Evolutionary conservation across 1,284 basidiomycete species (phyloP).

Genomic region (Marasmius fiardii): DNA sequence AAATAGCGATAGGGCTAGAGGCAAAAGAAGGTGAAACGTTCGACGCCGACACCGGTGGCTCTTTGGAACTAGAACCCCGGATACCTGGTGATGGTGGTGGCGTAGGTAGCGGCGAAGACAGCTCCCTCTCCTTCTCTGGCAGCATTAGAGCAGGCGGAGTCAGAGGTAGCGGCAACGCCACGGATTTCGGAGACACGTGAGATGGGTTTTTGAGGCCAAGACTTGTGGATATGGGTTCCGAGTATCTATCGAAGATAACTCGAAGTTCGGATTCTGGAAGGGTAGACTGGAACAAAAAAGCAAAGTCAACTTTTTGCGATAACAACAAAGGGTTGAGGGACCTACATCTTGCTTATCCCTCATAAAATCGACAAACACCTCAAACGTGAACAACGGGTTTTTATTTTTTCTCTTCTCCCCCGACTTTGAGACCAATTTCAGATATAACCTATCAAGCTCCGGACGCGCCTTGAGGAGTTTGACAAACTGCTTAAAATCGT

Average conservation of each 20-base stretch:
- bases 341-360: constrained; percentile 60
- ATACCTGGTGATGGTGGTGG: not conserved
- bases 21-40: no score
- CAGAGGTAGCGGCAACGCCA: no score
- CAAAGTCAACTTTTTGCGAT: not conserved
- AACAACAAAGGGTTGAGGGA: constrained; percentile 1
- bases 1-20: not conserved
- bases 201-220: not conserved
- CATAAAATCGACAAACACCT: constrained; percentile 68
- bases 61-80: no score
- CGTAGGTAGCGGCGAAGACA: not conserved
- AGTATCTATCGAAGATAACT: constrained; percentile 10
- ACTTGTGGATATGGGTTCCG: constrained; percentile 2
- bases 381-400: constrained; percentile 40
- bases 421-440: constrained; percentile 40
- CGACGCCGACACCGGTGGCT: no score
- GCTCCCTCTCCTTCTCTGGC: not conserved
- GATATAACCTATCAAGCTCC: constrained; percentile 73
- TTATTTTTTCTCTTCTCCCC: constrained; percentile 21
- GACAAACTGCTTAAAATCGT: constrained; percentile 84
- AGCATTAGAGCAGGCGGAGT: not conserved
- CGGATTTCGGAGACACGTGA: not conserved
- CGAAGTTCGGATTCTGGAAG: constrained; percentile 20
- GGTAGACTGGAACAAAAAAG: constrained; percentile 39
- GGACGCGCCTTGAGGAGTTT: constrained; percentile 81